Base-by-base conservation (phyloP, 148 eudicot genomes). In the Cornus kousa region DNA sequence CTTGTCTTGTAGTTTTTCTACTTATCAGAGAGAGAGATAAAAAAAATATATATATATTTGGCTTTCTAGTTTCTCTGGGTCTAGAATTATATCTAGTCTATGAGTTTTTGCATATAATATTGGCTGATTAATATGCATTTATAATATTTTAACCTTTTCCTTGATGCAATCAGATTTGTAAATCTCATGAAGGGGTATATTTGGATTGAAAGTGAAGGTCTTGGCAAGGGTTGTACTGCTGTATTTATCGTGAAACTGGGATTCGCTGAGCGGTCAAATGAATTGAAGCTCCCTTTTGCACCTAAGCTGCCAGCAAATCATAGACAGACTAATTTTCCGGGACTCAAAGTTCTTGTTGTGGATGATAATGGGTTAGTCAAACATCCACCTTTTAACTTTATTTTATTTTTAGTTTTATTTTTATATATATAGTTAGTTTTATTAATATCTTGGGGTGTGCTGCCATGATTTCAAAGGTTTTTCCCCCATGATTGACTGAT, bases 161-260 rank as follows among this genome's bases (percentile, higher is more conserved):
- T 57, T 79, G 70, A 37, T 68, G 20, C 31, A 62, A 82, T 73
- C 81, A 94, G 98, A 88, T 94, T 94, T 86, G 94, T 92, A 43
- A 89, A 80, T 80, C 97, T 93, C 67, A 95, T 95, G 98, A 94
- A 89, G 80, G 98, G 97, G 39, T 86, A 90, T 68, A 93, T 95
- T 80, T 93, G 93, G 92, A 82, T 95, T 48, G 97, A 95, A 86
- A 95, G 98, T 80, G 97, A 91, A 81, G 98, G 98, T 71, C 85
- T 86, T 55, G 97, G 97, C 67, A 95, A 89, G 86, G 98, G 98
- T 35, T 88, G 93, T 75, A 91, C 91, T 9, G 91, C 89, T 55
- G 84, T 79, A 33, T 91, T 93, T 75, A 77, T 86, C 40, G 93
- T 90, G 39, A 95, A 93, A 85, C 92, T 95, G 72, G 98, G 96